These are phyloP conservation scores for Teunomyces barrocoloradensis DNA, from an alignment of 805 yeast genomes.

Conservation along the genomic window DNA sequence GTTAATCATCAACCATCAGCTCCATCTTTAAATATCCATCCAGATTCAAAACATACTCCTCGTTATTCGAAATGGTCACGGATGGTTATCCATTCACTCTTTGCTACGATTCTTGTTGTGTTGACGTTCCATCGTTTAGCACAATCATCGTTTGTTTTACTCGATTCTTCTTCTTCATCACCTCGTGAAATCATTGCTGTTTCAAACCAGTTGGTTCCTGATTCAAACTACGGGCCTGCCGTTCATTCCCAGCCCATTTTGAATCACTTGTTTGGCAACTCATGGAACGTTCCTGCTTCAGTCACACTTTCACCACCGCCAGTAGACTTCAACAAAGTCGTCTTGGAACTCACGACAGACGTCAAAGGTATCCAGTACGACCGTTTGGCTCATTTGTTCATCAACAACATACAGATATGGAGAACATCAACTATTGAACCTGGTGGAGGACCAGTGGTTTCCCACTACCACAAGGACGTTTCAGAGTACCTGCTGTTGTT, in stretches of 20 bases:
- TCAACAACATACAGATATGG: conserved; percentile 71
- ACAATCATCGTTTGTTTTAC: no score
- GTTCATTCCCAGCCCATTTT: conserved; percentile 42
- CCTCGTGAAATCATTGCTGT: conserved; percentile 16
- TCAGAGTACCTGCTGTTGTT: conserved; percentile 55
- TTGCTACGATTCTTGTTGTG: neutral
- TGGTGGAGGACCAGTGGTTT: conserved; percentile 38
- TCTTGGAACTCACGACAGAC: conserved; percentile 50
- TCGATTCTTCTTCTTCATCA: neutral
- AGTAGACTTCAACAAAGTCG: conserved; percentile 48
- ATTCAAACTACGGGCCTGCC: conserved; percentile 22
- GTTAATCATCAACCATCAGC: neutral
- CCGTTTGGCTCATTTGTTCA: conserved; percentile 59
- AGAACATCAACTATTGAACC: conserved; percentile 80
- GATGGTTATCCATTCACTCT: neutral
- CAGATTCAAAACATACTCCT: neutral
- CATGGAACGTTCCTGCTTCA: conserved; percentile 58
- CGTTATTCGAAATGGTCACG: neutral
- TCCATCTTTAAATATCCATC: neutral
- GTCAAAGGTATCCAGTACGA: conserved; percentile 64
- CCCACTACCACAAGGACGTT: conserved; percentile 60
- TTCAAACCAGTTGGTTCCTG: conserved; percentile 14
- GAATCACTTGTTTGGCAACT: conserved; percentile 51
- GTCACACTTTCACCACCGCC: conserved; percentile 43
- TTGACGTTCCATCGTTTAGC: neutral